Base-by-base conservation (phyloP, 1,139 yeast genomes). In the Saccharomycopsis hybrid region DNA sequence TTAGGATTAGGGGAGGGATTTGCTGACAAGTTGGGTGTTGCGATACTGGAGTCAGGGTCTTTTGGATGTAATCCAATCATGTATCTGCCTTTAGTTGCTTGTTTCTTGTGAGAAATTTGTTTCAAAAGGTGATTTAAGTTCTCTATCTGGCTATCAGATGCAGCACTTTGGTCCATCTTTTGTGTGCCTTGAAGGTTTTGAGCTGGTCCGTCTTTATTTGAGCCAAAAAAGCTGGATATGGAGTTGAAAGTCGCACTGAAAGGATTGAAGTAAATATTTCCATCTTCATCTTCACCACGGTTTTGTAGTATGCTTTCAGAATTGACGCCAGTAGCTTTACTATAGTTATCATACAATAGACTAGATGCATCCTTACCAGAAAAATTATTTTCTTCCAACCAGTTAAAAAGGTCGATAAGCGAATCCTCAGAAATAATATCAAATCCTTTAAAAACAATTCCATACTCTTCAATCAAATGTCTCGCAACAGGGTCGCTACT, bases 381-480 rank as follows among this genome's bases (percentile, higher is more conserved):
- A 8, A 43, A 42, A 27, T 43, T 42, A 30, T 42, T 47, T 9
- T 33, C 36, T 32, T 52, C 55, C 18, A 52, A 41, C 55, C 55
- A 52, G 37, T 47, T 44, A 41, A 44, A 52, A n/a, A 52, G 39
- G 29, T 42, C 51, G 3, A 52, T 27, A 32, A 52, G 50, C 3
- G 54, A 50, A 9, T 47, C 51, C 36, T 52, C 32, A 4, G 47
- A 43, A 8, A 52, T 43, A 5, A 47, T 52, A 41, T 47, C 48
- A 49, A 47, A 52, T 4, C 55, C 55, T 35, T 48, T 44, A 33
- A 52, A 52, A 24, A 52, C 47, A 4, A 52, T 30, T 2, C 55
- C 55, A 46, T 52, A 50, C 32, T 52, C 55, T 45, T 52, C 55
- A 5, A 47, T 41, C 36, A 47, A 28, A 2, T 5, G 36, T 28